Evolutionary conservation across 129 eudicot species (phyloP), one percentile per base, ranked within the genome.

Genomic region (Flaveria ramosissima): DNA sequence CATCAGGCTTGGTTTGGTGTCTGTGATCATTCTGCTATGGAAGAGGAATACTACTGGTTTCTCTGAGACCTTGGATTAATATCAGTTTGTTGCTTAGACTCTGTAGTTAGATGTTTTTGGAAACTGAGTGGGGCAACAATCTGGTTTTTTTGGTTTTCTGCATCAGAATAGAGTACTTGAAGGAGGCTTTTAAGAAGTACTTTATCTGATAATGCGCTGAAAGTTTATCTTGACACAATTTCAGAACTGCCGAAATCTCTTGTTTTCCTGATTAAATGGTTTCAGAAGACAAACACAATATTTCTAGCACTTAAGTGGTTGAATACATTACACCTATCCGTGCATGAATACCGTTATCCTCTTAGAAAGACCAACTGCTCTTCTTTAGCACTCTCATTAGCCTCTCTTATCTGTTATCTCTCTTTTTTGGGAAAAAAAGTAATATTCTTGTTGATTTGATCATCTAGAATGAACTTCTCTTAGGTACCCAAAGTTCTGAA

Each of bases 111-210:
- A 69, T 46, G 55, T 24, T 47, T 14, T 23, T 70, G 74, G 74
- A 23, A 50, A 48, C 41, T 4, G 43, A 15, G 36, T 50, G 21
- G 75, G 62, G 16, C 45, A 15, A 10, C 24, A n/a, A 71, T 51
- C 46, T 73, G 70, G 46, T 45, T 60, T 48, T 41, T 68, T 55
- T 57, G 55, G 56, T 39, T 39, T 7, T 57, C 39, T 39, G 77
- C 66, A 19, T 13, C 24, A 23, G 10, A 59, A 56, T 57, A 16
- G 17, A 55, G 15, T 21, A 42, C 69, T 57, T 42, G 60, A 27
- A 56, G 62, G 48, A 72, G 11, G 68, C 12, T 73, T 59, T 57
- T 13, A 61, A 43, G 24, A 45, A 39, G 69, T 73, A 57, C 16
- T 57, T n/a, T 74, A 74, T 46, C 13, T 74, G 16, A 57, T 73